Conservation (phyloP, 176 grass and related monocot genomes). For the Ensete glaucum region DNA sequence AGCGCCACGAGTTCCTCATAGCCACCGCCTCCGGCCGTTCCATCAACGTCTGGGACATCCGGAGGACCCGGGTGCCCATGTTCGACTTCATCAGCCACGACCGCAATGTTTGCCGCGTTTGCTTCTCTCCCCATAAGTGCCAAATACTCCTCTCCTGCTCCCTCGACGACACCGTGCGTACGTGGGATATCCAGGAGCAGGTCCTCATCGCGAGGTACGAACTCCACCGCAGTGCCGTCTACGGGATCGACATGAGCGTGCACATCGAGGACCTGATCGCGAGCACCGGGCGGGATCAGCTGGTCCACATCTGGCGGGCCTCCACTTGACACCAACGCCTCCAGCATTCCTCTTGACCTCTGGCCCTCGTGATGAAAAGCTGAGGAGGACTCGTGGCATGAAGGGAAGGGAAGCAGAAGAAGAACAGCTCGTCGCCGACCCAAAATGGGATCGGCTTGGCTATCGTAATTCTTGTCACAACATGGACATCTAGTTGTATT, state of each 20-base stretch:
- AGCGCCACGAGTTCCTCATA: conserved; percentile 62
- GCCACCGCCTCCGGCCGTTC: conserved; percentile 76
- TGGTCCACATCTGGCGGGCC: conserved; percentile 63
- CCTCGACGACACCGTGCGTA: conserved; percentile 72
- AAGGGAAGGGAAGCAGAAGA: too few relatives aligned
- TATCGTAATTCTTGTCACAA: too few relatives aligned
- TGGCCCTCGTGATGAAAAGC: too few relatives aligned
- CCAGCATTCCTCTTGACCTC: too few relatives aligned
- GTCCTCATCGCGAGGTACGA: conserved; percentile 34
- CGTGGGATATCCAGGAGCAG: conserved; percentile 73
- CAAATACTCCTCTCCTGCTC: conserved; percentile 58
- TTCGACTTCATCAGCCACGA: conserved; percentile 44
- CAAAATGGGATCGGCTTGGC: too few relatives aligned
- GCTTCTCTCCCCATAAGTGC: conserved; percentile 59
- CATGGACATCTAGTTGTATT: background rate
- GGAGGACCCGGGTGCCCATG: conserved; percentile 39
- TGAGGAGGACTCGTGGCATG: too few relatives aligned
- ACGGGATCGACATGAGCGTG: conserved; percentile 70
- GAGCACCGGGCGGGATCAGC: conserved; percentile 64
- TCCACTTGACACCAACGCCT: conserved; percentile 28
- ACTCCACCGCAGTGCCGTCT: conserved; percentile 62
- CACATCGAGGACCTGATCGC: conserved; percentile 60
- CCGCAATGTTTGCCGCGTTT: conserved; percentile 53
- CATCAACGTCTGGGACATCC: conserved; percentile 70
- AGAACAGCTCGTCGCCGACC: too few relatives aligned